Percentiles rank a stretch among this genome's conserved stretches.
These are phyloP conservation scores for Hymenoscyphus fraxineus DNA, from an alignment of 2,329 filamentous ascomycete species.

Conservation along the genomic window DNA sequence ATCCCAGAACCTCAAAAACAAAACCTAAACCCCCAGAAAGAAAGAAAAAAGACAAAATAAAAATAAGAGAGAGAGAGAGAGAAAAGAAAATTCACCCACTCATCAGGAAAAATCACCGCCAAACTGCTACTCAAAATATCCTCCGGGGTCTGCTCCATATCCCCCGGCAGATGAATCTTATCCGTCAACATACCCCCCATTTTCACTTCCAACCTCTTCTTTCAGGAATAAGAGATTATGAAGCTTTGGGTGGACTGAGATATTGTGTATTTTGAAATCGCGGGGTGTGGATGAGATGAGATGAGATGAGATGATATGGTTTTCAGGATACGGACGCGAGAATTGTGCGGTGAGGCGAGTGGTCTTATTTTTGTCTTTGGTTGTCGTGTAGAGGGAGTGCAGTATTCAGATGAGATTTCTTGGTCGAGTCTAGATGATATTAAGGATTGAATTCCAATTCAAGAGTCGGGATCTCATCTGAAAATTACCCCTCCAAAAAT, in stretches of 20 bases:
- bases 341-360: no score
- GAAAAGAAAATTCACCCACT: conserved; percentile 37
- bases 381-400: no score
- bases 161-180: conserved; percentile 40
- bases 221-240: neutral
- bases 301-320: no score
- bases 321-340: no score
- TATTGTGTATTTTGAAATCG: no score
- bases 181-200: conserved; percentile 44
- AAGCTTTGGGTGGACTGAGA: no score
- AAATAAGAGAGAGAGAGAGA: neutral
- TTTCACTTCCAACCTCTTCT: neutral
- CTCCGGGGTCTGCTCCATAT: conserved; percentile 44
- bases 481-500: conserved; percentile 1
- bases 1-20: neutral
- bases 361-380: no score
- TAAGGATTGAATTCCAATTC: neutral
- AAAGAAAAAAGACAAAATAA: neutral
- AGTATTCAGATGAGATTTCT: no score
- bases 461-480: neutral
- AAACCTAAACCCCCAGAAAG: neutral
- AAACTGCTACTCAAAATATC: conserved; percentile 58
- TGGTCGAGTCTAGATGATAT: no score
- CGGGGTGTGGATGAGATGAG: no score
- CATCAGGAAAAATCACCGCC: conserved; percentile 64